Base-by-base conservation (phyloP, 352 stramenopile genomes). In the Pythium guiyangense region DNA sequence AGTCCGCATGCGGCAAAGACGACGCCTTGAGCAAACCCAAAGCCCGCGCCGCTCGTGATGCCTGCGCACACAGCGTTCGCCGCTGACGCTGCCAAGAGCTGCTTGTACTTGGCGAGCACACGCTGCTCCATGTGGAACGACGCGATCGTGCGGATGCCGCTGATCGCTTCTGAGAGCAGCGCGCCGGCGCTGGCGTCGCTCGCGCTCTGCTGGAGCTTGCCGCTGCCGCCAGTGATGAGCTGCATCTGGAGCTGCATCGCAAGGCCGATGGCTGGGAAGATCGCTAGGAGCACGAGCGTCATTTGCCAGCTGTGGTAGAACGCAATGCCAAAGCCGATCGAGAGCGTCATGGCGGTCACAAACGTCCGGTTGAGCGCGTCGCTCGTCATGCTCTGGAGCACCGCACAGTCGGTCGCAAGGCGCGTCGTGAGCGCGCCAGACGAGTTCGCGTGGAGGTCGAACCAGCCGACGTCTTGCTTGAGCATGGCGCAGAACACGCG, bases 381-480 rank as follows among this genome's bases (percentile, higher is more conserved):
- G 12, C 77, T 76, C 12, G 86, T 89, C 50, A 88, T 84, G 2
- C 76, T 67, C 57, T 94, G 87, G 0, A 96, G 73, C 6, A 85
- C 67, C 14, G 83, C 73, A 8, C 79, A 84, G 60, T 96, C 87
- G 0, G 71, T 88, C 0, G 85, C 67, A 10, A 96, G 73, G 0
- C 81, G 70, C 27, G 74, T 66, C 0, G 82, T 73, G 10, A 96
- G 66, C 0, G 81, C 81, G 0, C 84, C 84, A 0, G 82, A 74
- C 2, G 72, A 69, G 62, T 94, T 89, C 9, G 72, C 62, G 4
- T 83, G 61, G 29, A 62, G 26, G 47, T 94, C 84, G 49, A 92
- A 94, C 76, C 82, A 95, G 3, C 66, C 82, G 31, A 92, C 66
- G 39, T 95, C 82, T 52, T 92, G 85, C 5, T 59, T 56, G 22